These are phyloP conservation scores for Anaeramoeba flamelloides DNA, from an alignment of 78 protist genomes.

Conservation along the genomic window DNA sequence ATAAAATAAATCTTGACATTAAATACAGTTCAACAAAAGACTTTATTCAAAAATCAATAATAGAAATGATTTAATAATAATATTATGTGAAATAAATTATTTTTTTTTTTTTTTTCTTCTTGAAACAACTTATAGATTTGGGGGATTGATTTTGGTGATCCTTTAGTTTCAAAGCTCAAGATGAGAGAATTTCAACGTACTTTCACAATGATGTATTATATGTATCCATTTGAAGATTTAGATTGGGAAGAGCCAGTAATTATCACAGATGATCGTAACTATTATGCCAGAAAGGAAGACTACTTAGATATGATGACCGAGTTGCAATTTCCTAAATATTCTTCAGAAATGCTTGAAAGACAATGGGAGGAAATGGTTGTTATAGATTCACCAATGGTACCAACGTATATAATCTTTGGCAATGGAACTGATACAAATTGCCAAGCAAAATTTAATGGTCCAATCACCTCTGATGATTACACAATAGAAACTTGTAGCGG, in stretches of 20 bases:
- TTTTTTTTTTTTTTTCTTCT: too few relatives aligned
- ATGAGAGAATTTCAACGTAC: neutral
- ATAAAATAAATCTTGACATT: too few relatives aligned
- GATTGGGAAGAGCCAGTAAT: neutral
- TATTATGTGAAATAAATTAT: too few relatives aligned
- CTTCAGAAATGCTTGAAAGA: neutral
- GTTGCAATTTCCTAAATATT: neutral
- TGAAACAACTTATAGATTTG: too few relatives aligned
- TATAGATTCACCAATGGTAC: neutral
- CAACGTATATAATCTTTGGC: neutral
- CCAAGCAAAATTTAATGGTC: neutral
- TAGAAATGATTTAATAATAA: too few relatives aligned
- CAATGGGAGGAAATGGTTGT: neutral
- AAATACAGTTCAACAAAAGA: too few relatives aligned
- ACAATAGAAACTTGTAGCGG: neutral
- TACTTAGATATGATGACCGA: neutral
- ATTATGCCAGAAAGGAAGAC: neutral
- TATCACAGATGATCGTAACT: neutral
- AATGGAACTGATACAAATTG: neutral
- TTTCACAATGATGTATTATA: neutral
- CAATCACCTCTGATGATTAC: neutral
- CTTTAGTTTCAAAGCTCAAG: neutral
- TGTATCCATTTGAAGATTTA: neutral
- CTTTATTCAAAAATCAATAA: too few relatives aligned
- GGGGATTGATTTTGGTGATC: neutral